Conservation (phyloP, 805 yeast species). For the Candida fluviatilis region DNA sequence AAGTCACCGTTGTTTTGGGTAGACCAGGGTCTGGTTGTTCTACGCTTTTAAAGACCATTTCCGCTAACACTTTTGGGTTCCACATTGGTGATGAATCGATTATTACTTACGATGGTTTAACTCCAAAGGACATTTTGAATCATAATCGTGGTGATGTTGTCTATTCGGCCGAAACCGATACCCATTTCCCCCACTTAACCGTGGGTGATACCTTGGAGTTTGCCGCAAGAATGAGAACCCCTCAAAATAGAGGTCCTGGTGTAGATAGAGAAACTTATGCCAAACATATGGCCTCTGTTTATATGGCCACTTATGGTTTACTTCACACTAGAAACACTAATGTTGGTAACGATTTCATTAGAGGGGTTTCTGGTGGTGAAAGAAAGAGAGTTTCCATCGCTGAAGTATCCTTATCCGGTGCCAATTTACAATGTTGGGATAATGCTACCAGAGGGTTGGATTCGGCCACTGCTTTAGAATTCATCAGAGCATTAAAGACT, state of each 20-base stretch:
- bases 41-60: conserved; percentile 35
- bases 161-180: conserved; percentile 51
- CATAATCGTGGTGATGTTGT: conserved; percentile 36
- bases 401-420: conserved; percentile 65
- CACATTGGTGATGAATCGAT: conserved; percentile 27
- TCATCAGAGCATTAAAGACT: conserved; percentile 60
- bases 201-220: conserved; percentile 55
- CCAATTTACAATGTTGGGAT: conserved; percentile 55
- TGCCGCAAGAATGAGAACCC: conserved; percentile 50
- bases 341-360: conserved; percentile 60
- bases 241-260: conserved; percentile 33
- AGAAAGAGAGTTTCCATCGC: conserved; percentile 81
- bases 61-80: conserved; percentile 36
- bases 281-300: conserved; percentile 38
- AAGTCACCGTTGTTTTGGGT: conserved; percentile 37
- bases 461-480: conserved; percentile 79
- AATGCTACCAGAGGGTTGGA: conserved; percentile 86
- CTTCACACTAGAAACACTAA: conserved; percentile 53
- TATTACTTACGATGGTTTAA: conserved; percentile 32
- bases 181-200: conserved; percentile 52
- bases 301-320: conserved; percentile 44
- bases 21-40: conserved; percentile 43
- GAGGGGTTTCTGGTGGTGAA: conserved; percentile 86
- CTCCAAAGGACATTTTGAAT: conserved; percentile 22
- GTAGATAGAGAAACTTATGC: conserved; percentile 34